Evolutionary conservation across 495 filamentous ascomycete genomes (phyloP), one percentile per base, ranked within the genome.

Genomic region (Hyaloscypha bicolor): DNA sequence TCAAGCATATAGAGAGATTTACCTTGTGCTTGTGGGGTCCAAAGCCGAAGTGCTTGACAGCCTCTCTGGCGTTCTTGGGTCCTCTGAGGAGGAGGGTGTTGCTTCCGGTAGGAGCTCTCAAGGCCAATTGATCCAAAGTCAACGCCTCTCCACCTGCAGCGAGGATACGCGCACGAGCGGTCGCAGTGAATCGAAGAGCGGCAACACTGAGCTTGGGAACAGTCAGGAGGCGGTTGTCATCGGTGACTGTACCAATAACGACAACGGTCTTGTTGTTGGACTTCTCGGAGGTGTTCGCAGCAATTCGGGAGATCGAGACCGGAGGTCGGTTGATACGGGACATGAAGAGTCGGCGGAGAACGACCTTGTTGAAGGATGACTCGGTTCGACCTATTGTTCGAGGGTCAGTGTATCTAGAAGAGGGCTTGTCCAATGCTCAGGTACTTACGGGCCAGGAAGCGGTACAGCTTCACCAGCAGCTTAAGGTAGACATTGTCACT

Each of bases 401-500:
- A 58, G 60, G 16, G 53, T 63, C 30, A 33, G 61, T 35, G 29
- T 32, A 22, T 62, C 9, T 9, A 60, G 22, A 45, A 29, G 31
- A 71, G 65, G 60, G 35, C 55, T 64, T 9, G 35, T 37, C 35
- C 35, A 37, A 37, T 2, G 25, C 25, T 37, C 67, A 53, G 21
- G 60, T 29, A 88, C 93, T 82, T 91, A 96, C 94, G 94, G 74
- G 93, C 90, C 75, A 99, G 84, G 90, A 99, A 99, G 83, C 91
- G 90, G 88, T 98, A 99, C 32, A 99, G 91, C 89, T 97, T 97
- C 82, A 97, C 93, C 77, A 98, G 85, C 72, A 99, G 90, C 86
- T 93, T 93, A 76, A 97, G 85, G 83, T 97, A 98, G 72, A 93
- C 92, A 85, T 99, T 98, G 82, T 97, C 93, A 83, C 90, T 95